Percentiles rank a stretch among this genome's conserved stretches.
These are phyloP conservation scores for Rosa persica DNA, from an alignment of 306 rosid genomes.

Conservation along the genomic window DNA sequence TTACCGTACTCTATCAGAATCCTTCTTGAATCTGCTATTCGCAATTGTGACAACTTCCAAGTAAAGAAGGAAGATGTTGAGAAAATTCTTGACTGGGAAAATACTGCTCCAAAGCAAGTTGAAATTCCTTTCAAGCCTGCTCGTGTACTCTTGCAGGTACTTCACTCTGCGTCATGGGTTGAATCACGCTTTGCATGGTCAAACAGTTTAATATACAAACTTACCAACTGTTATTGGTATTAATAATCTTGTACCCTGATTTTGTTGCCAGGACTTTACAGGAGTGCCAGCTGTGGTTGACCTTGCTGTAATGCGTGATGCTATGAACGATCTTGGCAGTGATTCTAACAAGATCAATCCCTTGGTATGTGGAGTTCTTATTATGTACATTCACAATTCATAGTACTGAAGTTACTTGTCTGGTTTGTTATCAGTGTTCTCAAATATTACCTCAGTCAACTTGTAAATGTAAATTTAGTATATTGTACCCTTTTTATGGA, in stretches of 20 bases:
- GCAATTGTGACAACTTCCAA: conserved; percentile 87
- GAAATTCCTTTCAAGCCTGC: conserved; percentile 98
- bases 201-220: conserved; percentile 3
- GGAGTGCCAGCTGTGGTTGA: conserved; percentile 97
- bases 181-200: not conserved
- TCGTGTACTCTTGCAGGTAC: conserved; percentile 91
- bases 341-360: conserved; percentile 92
- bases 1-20: conserved; percentile 77
- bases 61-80: conserved; percentile 91
- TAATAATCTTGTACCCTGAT: conserved; percentile 7
- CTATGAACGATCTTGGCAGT: conserved; percentile 91
- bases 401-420: not conserved
- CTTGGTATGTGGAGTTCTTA: conserved; percentile 47
- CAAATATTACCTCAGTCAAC: not conserved
- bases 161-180: not conserved
- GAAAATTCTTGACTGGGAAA: conserved; percentile 91
- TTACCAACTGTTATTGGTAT: not conserved
- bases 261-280: conserved; percentile 68
- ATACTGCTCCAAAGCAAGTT: conserved; percentile 61
- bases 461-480: conserved; percentile 3
- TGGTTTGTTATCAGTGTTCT: not conserved
- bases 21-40: conserved; percentile 76
- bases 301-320: conserved; percentile 95
- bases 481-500: not conserved
- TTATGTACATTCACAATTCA: not conserved